Conservation (phyloP, 2,329 filamentous ascomycete species). For the Colletotrichum eremochloae region DNA sequence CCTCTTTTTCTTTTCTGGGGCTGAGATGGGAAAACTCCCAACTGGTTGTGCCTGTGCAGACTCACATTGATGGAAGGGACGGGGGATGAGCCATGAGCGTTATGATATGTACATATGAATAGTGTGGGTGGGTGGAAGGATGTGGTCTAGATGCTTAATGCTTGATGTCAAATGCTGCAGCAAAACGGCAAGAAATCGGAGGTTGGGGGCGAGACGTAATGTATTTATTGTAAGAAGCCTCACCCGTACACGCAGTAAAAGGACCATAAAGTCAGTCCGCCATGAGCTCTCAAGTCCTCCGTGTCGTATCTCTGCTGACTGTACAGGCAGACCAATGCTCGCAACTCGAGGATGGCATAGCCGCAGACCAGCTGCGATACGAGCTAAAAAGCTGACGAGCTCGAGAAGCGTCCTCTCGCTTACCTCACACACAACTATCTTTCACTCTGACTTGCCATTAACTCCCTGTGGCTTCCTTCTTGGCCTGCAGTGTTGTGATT, state of each 20-base stretch:
- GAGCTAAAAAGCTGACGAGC: not conserved
- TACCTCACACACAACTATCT: not conserved
- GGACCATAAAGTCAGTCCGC: not conserved
- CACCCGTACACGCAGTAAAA: not conserved
- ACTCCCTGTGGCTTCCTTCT: constrained; percentile 11
- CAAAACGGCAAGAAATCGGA: constrained; percentile 2
- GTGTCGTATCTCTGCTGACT: not conserved
- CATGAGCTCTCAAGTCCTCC: not conserved
- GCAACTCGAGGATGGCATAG: not conserved
- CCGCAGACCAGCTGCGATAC: not conserved
- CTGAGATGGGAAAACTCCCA: constrained; percentile 17
- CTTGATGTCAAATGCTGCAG: not conserved
- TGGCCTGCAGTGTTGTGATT: constrained; percentile 27
- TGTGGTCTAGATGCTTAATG: not conserved
- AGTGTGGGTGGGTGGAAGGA: not conserved
- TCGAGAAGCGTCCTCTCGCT: not conserved
- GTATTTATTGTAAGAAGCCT: not conserved
- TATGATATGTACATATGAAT: not conserved
- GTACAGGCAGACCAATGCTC: not conserved
- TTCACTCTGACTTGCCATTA: constrained; percentile 1
- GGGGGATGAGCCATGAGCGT: constrained; percentile 3
- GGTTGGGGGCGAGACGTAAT: constrained; percentile 9
- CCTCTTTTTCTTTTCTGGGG: constrained; percentile 8
- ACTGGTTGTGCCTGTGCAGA: not conserved
- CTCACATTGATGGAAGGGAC: not conserved